Conservation (phyloP, 108 stramenopile genomes). For the Skeletonema tropicum region DNA sequence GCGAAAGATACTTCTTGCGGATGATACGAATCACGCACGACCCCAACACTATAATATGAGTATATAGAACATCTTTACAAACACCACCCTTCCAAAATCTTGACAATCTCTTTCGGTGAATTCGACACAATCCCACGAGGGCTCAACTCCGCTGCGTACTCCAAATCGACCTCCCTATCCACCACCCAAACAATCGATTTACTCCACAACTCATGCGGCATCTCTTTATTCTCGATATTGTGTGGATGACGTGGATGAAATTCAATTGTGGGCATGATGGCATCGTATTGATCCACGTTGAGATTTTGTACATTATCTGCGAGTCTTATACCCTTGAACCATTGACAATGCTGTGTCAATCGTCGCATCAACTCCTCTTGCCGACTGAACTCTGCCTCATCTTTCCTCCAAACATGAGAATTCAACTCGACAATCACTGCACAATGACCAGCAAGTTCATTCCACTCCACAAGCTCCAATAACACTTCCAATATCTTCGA, state of each 20-base stretch:
- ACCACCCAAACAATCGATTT: conserved; percentile 29
- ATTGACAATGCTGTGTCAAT: conserved; percentile 19
- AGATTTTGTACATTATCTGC: neutral
- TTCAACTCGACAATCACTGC: conserved; percentile 27
- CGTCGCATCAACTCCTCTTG: conserved; percentile 2
- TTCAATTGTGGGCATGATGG: conserved; percentile 28
- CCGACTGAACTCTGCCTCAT: conserved; percentile 8
- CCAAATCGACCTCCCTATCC: conserved; percentile 18
- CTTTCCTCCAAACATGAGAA: neutral
- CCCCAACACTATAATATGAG: too few species aligned
- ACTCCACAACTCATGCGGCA: conserved; percentile 1
- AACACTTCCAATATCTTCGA: conserved; percentile 15
- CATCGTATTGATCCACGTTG: conserved; percentile 3
- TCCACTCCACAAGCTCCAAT: conserved; percentile 1
- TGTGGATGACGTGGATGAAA: conserved; percentile 21
- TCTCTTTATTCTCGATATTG: neutral
- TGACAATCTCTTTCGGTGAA: neutral
- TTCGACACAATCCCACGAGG: conserved; percentile 27
- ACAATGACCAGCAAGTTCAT: conserved; percentile 21
- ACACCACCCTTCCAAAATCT: conserved; percentile 3
- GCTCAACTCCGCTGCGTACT: conserved; percentile 10
- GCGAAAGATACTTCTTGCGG: too few species aligned
- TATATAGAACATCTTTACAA: conserved; percentile 5
- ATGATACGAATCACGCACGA: too few species aligned
- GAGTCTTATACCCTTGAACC: conserved; percentile 19